Percentiles rank a stretch among this genome's conserved stretches.
phyloP scores from a whole-genome alignment of 192 early-diverging fungal species.

The Umbelopsis sp. region DNA sequence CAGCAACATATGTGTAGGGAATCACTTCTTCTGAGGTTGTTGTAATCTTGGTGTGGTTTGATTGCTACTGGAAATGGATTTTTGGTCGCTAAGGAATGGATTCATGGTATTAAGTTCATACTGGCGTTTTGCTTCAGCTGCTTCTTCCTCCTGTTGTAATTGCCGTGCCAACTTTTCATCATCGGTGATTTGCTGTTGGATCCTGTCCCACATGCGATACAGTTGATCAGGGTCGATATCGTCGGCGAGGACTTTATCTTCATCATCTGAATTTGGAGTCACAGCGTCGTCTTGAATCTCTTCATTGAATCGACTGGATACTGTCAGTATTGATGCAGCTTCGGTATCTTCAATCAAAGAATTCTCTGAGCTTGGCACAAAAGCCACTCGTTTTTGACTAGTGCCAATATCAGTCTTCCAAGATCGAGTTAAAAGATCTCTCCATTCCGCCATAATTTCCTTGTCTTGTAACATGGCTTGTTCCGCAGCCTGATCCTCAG shows the following conservation, averaged over 20 bases:
- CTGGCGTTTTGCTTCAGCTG: background rate
- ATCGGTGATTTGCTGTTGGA: slow-evolving; percentile 25
- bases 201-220: slow-evolving; percentile 12
- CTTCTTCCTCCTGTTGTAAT: slow-evolving; percentile 24
- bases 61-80: background rate
- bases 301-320: slow-evolving; percentile 32
- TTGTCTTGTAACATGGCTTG: slow-evolving; percentile 29
- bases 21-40: background rate
- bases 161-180: slow-evolving; percentile 24
- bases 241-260: slow-evolving; percentile 6
- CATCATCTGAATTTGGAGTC: slow-evolving; percentile 19
- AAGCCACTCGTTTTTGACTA: slow-evolving; percentile 4
- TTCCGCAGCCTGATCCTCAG: slow-evolving; percentile 23
- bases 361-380: slow-evolving; percentile 7
- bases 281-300: slow-evolving; percentile 5
- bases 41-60: slow-evolving; percentile 1
- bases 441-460: slow-evolving; percentile 34
- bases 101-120: slow-evolving; percentile 16
- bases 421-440: slow-evolving; percentile 30
- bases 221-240: slow-evolving; percentile 24
- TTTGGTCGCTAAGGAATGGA: slow-evolving; percentile 20
- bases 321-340: slow-evolving; percentile 16
- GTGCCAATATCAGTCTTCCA: slow-evolving; percentile 21
- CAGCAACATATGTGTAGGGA: background rate
- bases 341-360: slow-evolving; percentile 16